phyloP scores from a whole-genome alignment of 1,139 yeast species.

The Blastobotrys indianensis region DNA sequence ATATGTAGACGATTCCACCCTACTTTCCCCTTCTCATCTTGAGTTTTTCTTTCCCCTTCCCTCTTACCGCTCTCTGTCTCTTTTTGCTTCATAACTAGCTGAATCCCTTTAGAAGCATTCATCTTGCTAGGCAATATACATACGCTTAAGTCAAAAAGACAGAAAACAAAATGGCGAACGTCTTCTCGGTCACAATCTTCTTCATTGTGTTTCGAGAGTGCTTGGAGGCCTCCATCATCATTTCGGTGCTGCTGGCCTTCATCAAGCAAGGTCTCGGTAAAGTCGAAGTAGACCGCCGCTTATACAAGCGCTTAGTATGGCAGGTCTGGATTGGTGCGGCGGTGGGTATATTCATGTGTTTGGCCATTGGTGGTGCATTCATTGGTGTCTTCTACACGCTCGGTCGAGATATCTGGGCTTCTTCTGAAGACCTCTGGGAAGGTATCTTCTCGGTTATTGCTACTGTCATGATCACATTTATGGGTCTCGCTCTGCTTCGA shows the following conservation, averaged over 20 bases:
- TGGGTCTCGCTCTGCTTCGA: conserved; percentile 92
- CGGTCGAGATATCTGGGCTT: conserved; percentile 77
- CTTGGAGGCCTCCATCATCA: conserved; percentile 81
- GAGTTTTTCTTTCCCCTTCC: neutral
- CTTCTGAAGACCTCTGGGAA: conserved; percentile 90
- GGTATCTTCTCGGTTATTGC: conserved; percentile 84
- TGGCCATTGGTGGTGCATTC: conserved; percentile 75
- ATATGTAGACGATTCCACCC: neutral
- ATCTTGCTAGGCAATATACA: neutral
- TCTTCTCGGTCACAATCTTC: conserved; percentile 47
- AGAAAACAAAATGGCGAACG: conserved; percentile 34
- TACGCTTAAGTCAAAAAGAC: neutral
- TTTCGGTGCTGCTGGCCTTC: conserved; percentile 84
- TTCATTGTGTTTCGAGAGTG: conserved; percentile 88
- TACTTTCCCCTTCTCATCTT: neutral
- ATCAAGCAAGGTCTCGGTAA: conserved; percentile 77
- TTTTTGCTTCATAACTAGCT: neutral
- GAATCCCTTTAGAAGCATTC: neutral
- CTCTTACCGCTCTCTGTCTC: neutral
- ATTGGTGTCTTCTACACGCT: conserved; percentile 77
- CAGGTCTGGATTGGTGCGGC: conserved; percentile 82
- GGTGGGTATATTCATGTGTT: conserved; percentile 66
- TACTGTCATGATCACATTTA: conserved; percentile 69
- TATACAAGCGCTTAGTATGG: conserved; percentile 55
- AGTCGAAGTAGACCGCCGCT: conserved; percentile 41